phyloP scores from a whole-genome alignment of 169 alveolate species.

The Eimeria praecox region DNA sequence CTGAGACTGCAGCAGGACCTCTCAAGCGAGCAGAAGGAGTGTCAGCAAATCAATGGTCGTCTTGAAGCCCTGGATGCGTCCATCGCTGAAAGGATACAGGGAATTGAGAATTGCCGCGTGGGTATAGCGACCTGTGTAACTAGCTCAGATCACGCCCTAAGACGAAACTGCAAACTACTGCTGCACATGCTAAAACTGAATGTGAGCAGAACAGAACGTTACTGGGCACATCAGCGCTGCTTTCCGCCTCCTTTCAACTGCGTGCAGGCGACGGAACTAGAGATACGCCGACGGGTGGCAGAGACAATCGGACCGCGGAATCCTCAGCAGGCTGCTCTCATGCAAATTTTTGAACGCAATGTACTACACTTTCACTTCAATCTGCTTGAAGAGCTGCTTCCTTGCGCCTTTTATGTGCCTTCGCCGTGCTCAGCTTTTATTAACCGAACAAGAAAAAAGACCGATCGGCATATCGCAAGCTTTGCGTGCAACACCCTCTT shows the following conservation, averaged over 20 bases:
- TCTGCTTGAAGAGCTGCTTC: not conserved
- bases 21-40: conserved; percentile 14
- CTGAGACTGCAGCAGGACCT: conserved; percentile 49
- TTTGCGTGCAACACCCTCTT: not conserved
- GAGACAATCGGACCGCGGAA: conserved; percentile 52
- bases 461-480: not conserved
- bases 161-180: not conserved
- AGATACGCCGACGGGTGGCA: conserved; percentile 58
- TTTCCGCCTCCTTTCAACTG: not conserved
- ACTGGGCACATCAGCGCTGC: not conserved
- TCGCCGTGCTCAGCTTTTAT: not conserved
- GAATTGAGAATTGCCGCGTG: conserved; percentile 57
- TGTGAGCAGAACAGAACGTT: not conserved
- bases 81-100: conserved; percentile 48
- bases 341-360: conserved; percentile 66
- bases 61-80: conserved; percentile 52
- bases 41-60: conserved; percentile 33
- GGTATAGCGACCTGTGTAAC: not conserved
- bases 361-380: conserved; percentile 21
- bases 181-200: not conserved
- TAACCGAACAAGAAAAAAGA: not conserved
- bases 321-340: conserved; percentile 65
- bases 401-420: not conserved
- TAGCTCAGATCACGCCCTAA: not conserved
- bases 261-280: conserved; percentile 63